Base-by-base conservation (phyloP, 495 filamentous ascomycete species). In the Hypoxylon lenormandii region DNA sequence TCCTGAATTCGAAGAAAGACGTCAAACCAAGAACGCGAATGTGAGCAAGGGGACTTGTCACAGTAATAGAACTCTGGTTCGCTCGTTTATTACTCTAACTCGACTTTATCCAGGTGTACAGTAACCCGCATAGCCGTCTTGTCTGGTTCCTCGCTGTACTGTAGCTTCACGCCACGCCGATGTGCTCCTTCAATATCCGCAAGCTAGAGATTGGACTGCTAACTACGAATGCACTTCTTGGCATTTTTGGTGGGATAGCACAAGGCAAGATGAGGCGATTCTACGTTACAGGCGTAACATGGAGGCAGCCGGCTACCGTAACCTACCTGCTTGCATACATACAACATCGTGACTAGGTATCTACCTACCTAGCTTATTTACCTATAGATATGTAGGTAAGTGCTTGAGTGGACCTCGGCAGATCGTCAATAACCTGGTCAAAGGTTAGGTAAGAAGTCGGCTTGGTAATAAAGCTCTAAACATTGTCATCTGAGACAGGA, bases 401-500 rank as follows among this genome's bases (percentile, higher is more conserved):
- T 52, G 66, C 60, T 60, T 37, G 19, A 22, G 61, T 60, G 45
- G 61, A 58, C 56, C 46, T 59, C 57, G 56, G 67, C 47, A 70
- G 56, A 70, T 70, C 50, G 40, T 65, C 28, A 57, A 49, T 15
- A 57, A 62, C 45, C 26, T 55, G 56, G 61, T 60, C 42, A 33
- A 50, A 50, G 19, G 23, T 65, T 61, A 70, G 56, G 67, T 65
- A 70, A 65, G 16, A 36, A 26, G 36, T 8, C 16, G 23, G 67
- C 67, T 70, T 65, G 61, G 61, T 66, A 66, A 70, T 60, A 52
- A 16, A 33, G 6, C 43, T 61, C 57, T 70, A 65, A 66, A 70
- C 61, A 66, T 33, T 22, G 19, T 66, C 58, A 59, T 63, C 52
- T 51, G 57, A 66, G 68, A 66, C 62, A 57, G 42, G 42, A 62